Evolutionary conservation across 2,329 filamentous ascomycete species (phyloP).

Genomic region (Dactylonectria macrodidyma): DNA sequence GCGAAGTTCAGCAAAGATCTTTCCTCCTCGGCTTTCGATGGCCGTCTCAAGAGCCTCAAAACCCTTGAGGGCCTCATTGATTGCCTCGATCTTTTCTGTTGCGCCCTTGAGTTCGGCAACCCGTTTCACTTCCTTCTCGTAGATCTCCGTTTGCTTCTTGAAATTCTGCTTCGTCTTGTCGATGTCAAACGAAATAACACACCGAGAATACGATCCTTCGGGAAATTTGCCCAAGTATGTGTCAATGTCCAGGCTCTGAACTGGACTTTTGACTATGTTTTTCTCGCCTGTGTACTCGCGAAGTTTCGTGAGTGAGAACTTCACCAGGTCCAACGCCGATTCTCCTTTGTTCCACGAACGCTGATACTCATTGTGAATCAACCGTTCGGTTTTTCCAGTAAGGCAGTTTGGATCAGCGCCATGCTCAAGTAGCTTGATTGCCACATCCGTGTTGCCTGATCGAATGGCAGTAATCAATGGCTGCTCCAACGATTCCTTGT

Average conservation of each 20-base stretch:
- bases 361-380: constrained; percentile 53
- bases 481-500: constrained; percentile 67
- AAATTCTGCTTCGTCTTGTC: constrained; percentile 50
- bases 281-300: constrained; percentile 56
- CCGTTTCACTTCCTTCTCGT: constrained; percentile 44
- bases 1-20: constrained; percentile 76
- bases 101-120: constrained; percentile 37
- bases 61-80: constrained; percentile 51
- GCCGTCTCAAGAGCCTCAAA: constrained; percentile 53
- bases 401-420: constrained; percentile 78
- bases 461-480: constrained; percentile 76
- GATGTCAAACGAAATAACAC: constrained; percentile 61
- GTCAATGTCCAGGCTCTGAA: constrained; percentile 57
- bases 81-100: constrained; percentile 69
- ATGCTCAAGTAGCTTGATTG: constrained; percentile 70
- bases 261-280: constrained; percentile 36
- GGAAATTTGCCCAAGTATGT: constrained; percentile 68
- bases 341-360: constrained; percentile 56
- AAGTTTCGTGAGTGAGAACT: constrained; percentile 65
- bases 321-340: constrained; percentile 74
- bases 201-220: constrained; percentile 73
- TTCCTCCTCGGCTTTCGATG: constrained; percentile 71
- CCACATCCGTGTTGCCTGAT: constrained; percentile 59
- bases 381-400: constrained; percentile 55
- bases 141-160: constrained; percentile 49